Conservation (phyloP, 768 basidiomycete species). For the Phlegmacium glaucopus region DNA sequence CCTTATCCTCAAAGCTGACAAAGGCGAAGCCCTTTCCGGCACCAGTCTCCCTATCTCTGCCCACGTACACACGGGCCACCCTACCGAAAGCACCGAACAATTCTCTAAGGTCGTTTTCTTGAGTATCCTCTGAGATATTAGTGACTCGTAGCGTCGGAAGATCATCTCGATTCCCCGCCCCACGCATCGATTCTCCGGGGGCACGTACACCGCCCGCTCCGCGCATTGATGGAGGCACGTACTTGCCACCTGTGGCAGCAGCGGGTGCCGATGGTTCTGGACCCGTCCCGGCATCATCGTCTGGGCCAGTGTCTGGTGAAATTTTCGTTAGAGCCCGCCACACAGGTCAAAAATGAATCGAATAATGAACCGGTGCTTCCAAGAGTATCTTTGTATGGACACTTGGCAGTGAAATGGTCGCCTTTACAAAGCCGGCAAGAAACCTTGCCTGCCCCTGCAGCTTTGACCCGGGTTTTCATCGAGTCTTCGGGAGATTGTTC, state of each 20-base stretch:
- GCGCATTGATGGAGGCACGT: slow-evolving; percentile 93
- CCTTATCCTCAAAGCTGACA: slow-evolving; percentile 87
- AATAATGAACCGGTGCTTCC: slow-evolving; percentile 53
- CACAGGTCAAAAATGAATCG: not conserved
- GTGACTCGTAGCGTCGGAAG: slow-evolving; percentile 96
- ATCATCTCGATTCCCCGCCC: slow-evolving; percentile 70
- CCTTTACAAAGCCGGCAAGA: slow-evolving; percentile 93
- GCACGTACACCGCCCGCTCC: slow-evolving; percentile 54
- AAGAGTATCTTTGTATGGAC: slow-evolving; percentile 95
- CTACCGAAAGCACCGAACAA: slow-evolving; percentile 85
- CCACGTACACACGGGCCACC: slow-evolving; percentile 89
- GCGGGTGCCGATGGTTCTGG: slow-evolving; percentile 27
- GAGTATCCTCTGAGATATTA: slow-evolving; percentile 93
- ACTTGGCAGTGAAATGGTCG: slow-evolving; percentile 96
- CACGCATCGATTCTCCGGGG: slow-evolving; percentile 76
- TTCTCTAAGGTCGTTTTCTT: slow-evolving; percentile 90
- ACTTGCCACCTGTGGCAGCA: slow-evolving; percentile 65
- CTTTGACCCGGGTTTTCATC: slow-evolving; percentile 62
- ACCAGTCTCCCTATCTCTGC: slow-evolving; percentile 91
- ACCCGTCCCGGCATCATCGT: slow-evolving; percentile 33
- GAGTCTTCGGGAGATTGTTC: slow-evolving; percentile 65
- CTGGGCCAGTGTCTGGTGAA: slow-evolving; percentile 26
- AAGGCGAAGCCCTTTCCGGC: slow-evolving; percentile 97
- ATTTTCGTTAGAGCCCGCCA: not conserved
- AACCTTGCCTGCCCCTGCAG: slow-evolving; percentile 84